These are phyloP conservation scores for Lodderomyces elongisporus DNA, from an alignment of 1,139 yeast genomes.

Conservation along the genomic window DNA sequence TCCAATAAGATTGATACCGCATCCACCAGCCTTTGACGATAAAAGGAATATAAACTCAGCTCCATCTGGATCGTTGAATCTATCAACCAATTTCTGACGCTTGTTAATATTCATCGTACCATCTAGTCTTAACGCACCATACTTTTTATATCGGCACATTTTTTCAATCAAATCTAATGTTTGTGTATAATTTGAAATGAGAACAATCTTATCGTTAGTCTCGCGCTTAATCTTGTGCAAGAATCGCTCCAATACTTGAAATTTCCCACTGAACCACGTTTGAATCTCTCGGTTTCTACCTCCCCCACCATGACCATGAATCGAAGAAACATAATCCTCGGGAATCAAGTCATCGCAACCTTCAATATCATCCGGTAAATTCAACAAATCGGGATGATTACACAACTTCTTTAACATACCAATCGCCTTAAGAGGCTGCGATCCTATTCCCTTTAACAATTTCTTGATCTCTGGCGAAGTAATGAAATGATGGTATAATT, in stretches of 20 bases:
- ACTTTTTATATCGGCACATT: conserved; percentile 69
- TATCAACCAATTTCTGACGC: conserved; percentile 87
- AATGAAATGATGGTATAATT: conserved; percentile 68
- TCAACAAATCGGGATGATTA: conserved; percentile 84
- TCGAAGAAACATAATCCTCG: conserved; percentile 55
- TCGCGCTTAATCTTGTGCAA: conserved; percentile 68
- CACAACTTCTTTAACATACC: conserved; percentile 84
- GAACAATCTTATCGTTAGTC: conserved; percentile 89
- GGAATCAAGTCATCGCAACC: conserved; percentile 68
- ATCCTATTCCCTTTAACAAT: conserved; percentile 63
- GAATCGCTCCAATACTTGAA: conserved; percentile 66
- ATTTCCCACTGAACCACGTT: conserved; percentile 61
- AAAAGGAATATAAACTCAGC: conserved; percentile 82
- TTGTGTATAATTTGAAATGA: conserved; percentile 91
- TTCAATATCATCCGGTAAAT: conserved; percentile 70
- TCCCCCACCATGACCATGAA: conserved; percentile 16
- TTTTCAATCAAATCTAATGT: conserved; percentile 86
- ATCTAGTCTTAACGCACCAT: conserved; percentile 81
- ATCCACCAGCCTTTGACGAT: conserved; percentile 97
- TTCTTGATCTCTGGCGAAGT: conserved; percentile 76
- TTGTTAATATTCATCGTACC: conserved; percentile 92
- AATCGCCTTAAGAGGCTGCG: conserved; percentile 88
- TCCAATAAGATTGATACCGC: conserved; percentile 95
- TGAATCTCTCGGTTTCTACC: conserved; percentile 50
- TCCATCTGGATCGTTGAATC: conserved; percentile 85